Conservation (phyloP, 768 basidiomycete genomes). For the Phaffia tasmanica region DNA sequence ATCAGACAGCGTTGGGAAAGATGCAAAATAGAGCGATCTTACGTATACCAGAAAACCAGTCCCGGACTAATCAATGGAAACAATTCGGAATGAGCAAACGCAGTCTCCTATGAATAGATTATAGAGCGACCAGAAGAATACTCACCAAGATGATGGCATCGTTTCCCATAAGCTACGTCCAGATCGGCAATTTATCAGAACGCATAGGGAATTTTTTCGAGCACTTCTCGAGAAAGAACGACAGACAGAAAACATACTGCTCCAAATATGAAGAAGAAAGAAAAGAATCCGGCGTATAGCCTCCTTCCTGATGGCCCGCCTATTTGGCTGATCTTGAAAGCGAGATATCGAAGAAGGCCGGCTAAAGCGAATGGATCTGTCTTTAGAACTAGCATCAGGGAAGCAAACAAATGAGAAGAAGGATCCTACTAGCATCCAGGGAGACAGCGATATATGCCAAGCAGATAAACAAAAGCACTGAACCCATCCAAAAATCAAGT, state of each 20-base stretch:
- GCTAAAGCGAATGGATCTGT: conserved; percentile 31
- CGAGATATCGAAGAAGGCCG: conserved; percentile 72
- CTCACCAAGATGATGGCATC: conserved; percentile 89
- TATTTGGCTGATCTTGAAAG: conserved; percentile 75
- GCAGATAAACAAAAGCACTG: conserved; percentile 73
- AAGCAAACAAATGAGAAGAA: too few relatives aligned
- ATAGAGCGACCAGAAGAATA: conserved; percentile 42
- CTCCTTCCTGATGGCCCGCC: conserved; percentile 60
- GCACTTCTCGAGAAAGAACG: neutral
- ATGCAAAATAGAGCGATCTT: neutral
- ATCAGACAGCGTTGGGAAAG: too few relatives aligned
- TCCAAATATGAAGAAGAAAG: conserved; percentile 66
- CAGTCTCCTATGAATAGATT: conserved; percentile 37
- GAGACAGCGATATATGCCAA: conserved; percentile 85
- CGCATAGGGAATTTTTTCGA: neutral
- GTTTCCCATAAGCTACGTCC: conserved; percentile 27
- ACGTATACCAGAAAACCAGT: conserved; percentile 23
- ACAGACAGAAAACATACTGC: conserved; percentile 47
- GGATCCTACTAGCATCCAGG: conserved; percentile 52
- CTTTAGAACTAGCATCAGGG: too few relatives aligned
- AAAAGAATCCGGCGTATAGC: conserved; percentile 69
- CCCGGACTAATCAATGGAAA: neutral
- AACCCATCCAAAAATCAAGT: neutral
- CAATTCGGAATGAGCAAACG: neutral
- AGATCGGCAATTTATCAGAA: neutral